Evolutionary conservation across 257 asterid species (phyloP), one percentile per base, ranked within the genome.

Genomic region (Leonotis leonurus): DNA sequence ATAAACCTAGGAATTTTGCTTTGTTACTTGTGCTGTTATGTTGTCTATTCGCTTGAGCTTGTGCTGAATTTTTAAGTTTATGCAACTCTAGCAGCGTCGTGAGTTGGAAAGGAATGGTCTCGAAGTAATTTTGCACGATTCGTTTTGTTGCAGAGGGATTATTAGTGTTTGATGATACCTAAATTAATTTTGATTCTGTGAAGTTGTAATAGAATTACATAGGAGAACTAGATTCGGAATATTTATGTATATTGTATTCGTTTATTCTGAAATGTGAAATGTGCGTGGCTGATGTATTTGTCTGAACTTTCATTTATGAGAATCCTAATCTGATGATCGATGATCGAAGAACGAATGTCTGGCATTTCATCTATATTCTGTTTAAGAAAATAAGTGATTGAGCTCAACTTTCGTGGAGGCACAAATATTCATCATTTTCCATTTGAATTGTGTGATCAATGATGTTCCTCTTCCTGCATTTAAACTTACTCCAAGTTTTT

Each of bases 51-150:
- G 33, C 40, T 30, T 39, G 13, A 55, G 1, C 9, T 8, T 72
- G 11, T 57, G 55, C 56, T 68, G 70, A 49, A 30, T 57, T 58
- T 40, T 48, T 57, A 50, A 62, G 51, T 37, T 49, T 48, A 1
- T 27, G 39, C 57, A 20, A 13, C 57, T 43, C 10, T 64, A 14
- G 22, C 21, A 5, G 25, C 37, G 41, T 16, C 7, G 3, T 18
- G 32, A 39, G 56, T n/a, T n/a, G n/a, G n/a, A n/a, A n/a, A 37
- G 30, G 35, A 17, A 8, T 52, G 69, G 32, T 68, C 43, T 30
- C 26, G 33, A 53, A 50, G 40, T 60, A 35, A 69, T 36, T 35
- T 62, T 43, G 22, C 56, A 5, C 3, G 5, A 36, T 59, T 41
- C 3, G 14, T 53, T 20, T 26, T 63, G 53, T 41, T 56, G 5